Conservation (phyloP, 169 alveolate species). For the Eimeria nieschulzi region DNA sequence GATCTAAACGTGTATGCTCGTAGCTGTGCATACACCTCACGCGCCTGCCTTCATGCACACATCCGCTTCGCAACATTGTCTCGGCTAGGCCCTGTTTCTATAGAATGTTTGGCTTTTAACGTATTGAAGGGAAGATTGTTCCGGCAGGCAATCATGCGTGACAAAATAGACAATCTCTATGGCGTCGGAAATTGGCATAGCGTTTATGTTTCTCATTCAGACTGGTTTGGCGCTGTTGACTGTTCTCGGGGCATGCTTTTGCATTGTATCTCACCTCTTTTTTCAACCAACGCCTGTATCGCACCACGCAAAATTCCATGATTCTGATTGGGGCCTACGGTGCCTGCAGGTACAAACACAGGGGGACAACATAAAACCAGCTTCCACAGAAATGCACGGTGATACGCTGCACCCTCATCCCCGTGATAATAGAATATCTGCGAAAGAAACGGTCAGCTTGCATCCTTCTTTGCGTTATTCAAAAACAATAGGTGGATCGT, state of each 20-base stretch:
- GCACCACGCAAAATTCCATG: neutral
- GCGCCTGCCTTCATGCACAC: neutral
- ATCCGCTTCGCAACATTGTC: neutral
- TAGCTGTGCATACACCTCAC: slow-evolving; percentile 36
- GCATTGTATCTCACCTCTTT: slow-evolving; percentile 1
- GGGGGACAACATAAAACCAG: neutral
- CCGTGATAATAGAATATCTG: neutral
- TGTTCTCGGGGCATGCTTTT: slow-evolving; percentile 38
- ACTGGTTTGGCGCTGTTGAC: slow-evolving; percentile 19
- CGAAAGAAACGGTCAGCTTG: neutral
- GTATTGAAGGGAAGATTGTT: neutral
- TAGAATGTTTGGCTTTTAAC: neutral
- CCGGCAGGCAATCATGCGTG: neutral
- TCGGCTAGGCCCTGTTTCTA: neutral
- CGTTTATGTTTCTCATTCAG: slow-evolving; percentile 41
- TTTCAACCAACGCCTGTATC: neutral
- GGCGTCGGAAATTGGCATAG: slow-evolving; percentile 40
- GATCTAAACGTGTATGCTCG: neutral
- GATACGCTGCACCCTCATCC: neutral
- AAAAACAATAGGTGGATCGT: neutral
- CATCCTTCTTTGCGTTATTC: neutral
- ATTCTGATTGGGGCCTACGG: neutral
- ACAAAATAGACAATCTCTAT: neutral
- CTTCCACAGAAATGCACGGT: neutral
- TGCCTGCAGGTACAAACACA: neutral